A percentile compares a stretch with the other conserved stretches of the same genome.
Conservation (phyloP, 1,284 basidiomycete species). For the Moniliella sp. region DNA sequence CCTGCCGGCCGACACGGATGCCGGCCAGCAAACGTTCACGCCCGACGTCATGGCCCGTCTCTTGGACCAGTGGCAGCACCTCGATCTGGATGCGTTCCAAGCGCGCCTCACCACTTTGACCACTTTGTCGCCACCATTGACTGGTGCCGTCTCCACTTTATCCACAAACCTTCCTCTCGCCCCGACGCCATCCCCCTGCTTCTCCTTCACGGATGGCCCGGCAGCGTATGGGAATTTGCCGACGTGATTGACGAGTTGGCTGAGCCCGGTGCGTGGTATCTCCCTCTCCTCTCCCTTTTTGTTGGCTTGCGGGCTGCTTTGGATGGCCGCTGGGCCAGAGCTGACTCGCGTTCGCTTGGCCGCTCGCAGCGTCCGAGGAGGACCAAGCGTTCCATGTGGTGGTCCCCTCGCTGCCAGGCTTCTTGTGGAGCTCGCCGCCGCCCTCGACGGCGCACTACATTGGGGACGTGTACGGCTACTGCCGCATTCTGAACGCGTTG, state of each 20-base stretch:
- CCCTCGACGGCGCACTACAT: not conserved
- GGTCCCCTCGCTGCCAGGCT: not conserved
- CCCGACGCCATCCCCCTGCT: not conserved
- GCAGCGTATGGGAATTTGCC: not conserved
- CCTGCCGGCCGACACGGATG: too few species aligned
- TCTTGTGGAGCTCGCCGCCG: not conserved
- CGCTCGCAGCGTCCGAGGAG: not conserved
- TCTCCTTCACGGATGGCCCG: not conserved
- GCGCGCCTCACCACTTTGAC: too few species aligned
- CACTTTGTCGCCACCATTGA: not conserved
- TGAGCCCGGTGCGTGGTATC: not conserved
- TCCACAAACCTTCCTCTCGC: not conserved
- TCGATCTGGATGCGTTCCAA: too few species aligned
- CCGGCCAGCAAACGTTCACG: too few species aligned
- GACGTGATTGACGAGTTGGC: not conserved
- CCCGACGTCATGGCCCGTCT: not conserved
- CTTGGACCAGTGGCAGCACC: not conserved
- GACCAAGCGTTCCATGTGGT: conserved; percentile 1
- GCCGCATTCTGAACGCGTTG: not conserved
- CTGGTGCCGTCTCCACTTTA: not conserved
- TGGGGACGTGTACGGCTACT: not conserved
- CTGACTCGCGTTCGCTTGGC: too few species aligned
- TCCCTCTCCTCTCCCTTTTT: too few species aligned
- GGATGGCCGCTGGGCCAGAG: too few species aligned
- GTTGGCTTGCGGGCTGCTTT: too few species aligned